phyloP scores from a whole-genome alignment of 2,329 filamentous ascomycete species.

The Chaetomiaceae sp. region DNA sequence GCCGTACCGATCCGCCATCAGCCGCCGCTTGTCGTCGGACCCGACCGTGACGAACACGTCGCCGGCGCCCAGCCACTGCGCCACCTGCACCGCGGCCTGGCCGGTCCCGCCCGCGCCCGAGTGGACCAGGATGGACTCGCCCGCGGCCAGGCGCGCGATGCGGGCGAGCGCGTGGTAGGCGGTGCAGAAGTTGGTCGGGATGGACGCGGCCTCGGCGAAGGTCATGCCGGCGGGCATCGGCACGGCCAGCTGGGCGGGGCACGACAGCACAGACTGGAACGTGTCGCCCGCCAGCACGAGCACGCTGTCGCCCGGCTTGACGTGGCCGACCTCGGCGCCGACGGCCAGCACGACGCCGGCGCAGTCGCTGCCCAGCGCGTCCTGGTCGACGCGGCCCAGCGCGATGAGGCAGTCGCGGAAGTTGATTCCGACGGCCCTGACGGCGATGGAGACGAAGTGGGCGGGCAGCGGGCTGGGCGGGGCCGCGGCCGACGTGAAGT shows the following conservation, averaged over 20 bases:
- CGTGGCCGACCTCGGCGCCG: constrained; percentile 15
- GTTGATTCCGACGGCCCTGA: background rate
- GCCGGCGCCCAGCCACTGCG: constrained; percentile 3
- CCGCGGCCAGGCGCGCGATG: constrained; percentile 15
- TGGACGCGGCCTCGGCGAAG: constrained; percentile 16
- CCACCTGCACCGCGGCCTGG: constrained; percentile 11
- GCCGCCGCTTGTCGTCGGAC: background rate
- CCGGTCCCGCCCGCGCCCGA: constrained; percentile 7
- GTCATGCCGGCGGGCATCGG: constrained; percentile 5
- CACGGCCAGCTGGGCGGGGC: constrained; percentile 4
- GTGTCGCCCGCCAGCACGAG: background rate
- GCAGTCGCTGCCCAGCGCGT: constrained; percentile 21
- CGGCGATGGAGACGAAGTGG: background rate
- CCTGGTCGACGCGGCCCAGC: background rate
- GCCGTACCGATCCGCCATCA: constrained; percentile 4
- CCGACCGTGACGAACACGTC: constrained; percentile 5
- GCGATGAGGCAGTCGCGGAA: constrained; percentile 2
- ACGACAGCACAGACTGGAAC: background rate
- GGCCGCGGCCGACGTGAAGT: background rate
- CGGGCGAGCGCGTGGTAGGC: constrained; percentile 24
- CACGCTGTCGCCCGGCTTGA: constrained; percentile 24
- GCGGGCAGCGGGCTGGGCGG: background rate
- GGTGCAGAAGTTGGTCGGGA: constrained; percentile 13
- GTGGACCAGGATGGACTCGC: constrained; percentile 23
- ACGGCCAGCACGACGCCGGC: constrained; percentile 19